Conservation (phyloP, 495 filamentous ascomycete species). For the Neurospora sp. region DNA sequence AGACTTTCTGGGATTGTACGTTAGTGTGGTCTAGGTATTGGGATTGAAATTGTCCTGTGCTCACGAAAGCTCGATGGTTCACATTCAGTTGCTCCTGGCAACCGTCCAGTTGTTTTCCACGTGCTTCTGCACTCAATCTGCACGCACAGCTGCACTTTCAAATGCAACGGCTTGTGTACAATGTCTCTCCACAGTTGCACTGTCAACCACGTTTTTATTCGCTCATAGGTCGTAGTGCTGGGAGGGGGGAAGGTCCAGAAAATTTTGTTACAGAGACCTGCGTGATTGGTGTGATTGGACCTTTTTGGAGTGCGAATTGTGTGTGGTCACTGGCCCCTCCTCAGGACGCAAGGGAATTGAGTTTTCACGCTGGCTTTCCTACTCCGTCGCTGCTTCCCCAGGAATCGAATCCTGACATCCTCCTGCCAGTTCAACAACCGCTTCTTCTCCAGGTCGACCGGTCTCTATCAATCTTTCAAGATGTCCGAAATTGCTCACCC, state of each 20-base stretch:
- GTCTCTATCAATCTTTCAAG: constrained; percentile 12
- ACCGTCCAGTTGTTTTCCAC: not conserved
- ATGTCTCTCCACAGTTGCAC: constrained; percentile 6
- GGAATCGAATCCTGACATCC: constrained; percentile 2
- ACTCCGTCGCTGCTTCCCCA: constrained; percentile 13
- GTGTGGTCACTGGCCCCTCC: not conserved
- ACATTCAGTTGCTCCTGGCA: not conserved
- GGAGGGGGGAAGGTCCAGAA: not conserved
- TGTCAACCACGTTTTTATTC: constrained; percentile 4
- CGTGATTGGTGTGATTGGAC: not conserved
- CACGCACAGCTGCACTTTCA: constrained; percentile 1
- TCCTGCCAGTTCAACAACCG: not conserved
- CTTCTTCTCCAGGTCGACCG: not conserved
- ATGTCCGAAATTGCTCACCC: constrained; percentile 26
- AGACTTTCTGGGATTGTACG: not conserved
- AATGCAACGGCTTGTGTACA: not conserved
- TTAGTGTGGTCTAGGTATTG: not conserved
- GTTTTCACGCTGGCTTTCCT: constrained; percentile 13
- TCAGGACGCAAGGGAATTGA: not conserved
- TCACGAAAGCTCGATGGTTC: not conserved
- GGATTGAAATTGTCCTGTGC: not conserved
- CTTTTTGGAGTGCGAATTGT: not conserved
- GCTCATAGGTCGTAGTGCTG: not conserved
- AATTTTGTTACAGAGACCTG: not conserved
- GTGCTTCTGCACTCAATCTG: not conserved